A percentile compares a stretch with the other conserved stretches of the same genome.
Conservation (phyloP, 257 asterid genomes). For the Solanum dulcamara region DNA sequence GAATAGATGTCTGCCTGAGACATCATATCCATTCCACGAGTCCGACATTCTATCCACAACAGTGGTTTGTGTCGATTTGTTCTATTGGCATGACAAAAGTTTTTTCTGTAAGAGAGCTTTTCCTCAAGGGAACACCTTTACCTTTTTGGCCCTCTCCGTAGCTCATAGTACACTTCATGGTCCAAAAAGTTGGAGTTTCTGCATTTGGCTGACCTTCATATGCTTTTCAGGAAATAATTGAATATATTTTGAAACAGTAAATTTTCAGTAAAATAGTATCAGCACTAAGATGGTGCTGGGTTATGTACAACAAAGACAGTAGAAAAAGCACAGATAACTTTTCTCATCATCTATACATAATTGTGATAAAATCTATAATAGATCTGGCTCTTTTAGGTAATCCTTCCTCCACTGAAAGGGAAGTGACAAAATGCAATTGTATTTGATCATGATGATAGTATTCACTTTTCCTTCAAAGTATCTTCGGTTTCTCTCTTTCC, state of each 20-base stretch:
- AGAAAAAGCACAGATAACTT: background rate
- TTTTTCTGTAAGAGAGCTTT: background rate
- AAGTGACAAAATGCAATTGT: background rate
- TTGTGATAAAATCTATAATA: background rate
- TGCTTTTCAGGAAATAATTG: background rate
- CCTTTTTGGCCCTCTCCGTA: background rate
- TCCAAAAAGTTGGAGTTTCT: background rate
- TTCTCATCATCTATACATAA: background rate
- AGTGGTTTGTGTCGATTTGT: background rate
- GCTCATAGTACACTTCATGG: background rate
- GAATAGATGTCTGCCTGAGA: background rate
- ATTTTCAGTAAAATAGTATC: background rate
- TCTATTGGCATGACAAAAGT: background rate
- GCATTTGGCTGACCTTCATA: background rate
- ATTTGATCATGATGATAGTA: background rate
- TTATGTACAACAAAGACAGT: background rate
- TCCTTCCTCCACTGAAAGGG: background rate
- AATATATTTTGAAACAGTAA: background rate
- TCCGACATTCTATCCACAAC: background rate
- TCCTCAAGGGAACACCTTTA: background rate
- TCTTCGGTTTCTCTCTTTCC: background rate
- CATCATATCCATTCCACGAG: background rate
- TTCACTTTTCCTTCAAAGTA: background rate
- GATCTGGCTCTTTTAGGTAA: background rate
- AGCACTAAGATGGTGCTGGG: background rate